These are phyloP conservation scores for Ascochyta koolunga DNA, from an alignment of 2,329 filamentous ascomycete species.

Conservation along the genomic window DNA sequence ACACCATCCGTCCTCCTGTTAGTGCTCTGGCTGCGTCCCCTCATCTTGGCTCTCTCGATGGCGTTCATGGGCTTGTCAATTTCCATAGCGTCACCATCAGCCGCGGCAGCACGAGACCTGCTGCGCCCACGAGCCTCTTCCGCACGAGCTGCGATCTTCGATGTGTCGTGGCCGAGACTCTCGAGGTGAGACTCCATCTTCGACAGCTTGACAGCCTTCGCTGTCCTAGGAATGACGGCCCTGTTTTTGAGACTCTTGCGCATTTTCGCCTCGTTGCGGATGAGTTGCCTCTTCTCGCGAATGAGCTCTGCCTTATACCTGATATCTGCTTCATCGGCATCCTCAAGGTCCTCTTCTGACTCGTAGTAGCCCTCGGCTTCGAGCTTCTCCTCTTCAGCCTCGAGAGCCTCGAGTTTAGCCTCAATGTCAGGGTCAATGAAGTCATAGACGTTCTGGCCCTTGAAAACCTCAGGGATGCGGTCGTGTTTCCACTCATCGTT, in stretches of 20 bases:
- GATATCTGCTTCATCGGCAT: slow-evolving; percentile 86
- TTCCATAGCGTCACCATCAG: slow-evolving; percentile 76
- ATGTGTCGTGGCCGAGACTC: slow-evolving; percentile 82
- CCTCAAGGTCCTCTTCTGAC: slow-evolving; percentile 73
- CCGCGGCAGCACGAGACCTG: slow-evolving; percentile 58
- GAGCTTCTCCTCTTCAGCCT: slow-evolving; percentile 93
- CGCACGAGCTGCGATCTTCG: slow-evolving; percentile 74
- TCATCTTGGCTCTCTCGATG: slow-evolving; percentile 70
- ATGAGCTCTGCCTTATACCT: slow-evolving; percentile 93
- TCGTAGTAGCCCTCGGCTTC: slow-evolving; percentile 95
- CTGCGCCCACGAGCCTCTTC: slow-evolving; percentile 77
- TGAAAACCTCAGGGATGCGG: slow-evolving; percentile 89
- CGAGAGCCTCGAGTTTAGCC: slow-evolving; percentile 84
- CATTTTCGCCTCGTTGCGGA: slow-evolving; percentile 93
- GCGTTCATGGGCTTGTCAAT: slow-evolving; percentile 52
- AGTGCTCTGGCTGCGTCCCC: slow-evolving; percentile 66
- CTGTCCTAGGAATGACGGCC: slow-evolving; percentile 85
- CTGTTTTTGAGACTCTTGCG: slow-evolving; percentile 97
- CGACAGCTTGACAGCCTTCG: slow-evolving; percentile 79
- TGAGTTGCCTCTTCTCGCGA: slow-evolving; percentile 89
- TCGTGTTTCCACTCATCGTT: slow-evolving; percentile 96
- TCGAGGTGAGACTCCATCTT: slow-evolving; percentile 88
- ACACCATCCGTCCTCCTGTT: slow-evolving; percentile 82
- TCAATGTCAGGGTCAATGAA: slow-evolving; percentile 98
- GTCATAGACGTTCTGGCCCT: slow-evolving; percentile 97